Percentiles rank a stretch among this genome's conserved stretches.
Conservation (phyloP, 768 basidiomycete species). For the Russula olivacea region DNA sequence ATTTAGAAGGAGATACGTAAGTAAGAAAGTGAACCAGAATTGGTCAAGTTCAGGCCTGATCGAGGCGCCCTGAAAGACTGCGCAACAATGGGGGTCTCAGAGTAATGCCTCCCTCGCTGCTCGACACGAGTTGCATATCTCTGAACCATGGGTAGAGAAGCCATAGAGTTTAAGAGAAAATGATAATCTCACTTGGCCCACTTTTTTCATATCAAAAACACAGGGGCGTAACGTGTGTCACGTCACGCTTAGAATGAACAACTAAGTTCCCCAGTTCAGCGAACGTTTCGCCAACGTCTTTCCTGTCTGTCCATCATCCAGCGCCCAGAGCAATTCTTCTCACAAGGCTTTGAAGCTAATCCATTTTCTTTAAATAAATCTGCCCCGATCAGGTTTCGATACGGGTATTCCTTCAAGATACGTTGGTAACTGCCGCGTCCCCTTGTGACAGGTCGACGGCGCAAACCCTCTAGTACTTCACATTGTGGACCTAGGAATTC, state of each 20-base stretch:
- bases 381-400: constrained; percentile 17
- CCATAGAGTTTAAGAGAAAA: not conserved
- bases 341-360: not conserved
- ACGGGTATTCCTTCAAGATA: constrained; percentile 6
- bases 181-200: too few species aligned
- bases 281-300: constrained; percentile 22
- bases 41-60: constrained; percentile 5
- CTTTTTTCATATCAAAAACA: not conserved
- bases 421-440: not conserved
- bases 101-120: not conserved
- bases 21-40: constrained; percentile 1
- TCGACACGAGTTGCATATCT: not conserved
- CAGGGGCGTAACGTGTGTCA: constrained; percentile 25
- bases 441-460: constrained; percentile 10
- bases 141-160: not conserved
- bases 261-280: constrained; percentile 28
- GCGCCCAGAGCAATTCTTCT: constrained; percentile 9
- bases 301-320: constrained; percentile 20
- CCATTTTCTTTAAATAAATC: constrained; percentile 3
- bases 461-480: constrained; percentile 5
- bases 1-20: constrained; percentile 21
- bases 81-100: not conserved
- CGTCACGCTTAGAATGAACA: constrained; percentile 28
- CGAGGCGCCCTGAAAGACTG: not conserved
- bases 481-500: constrained; percentile 9